Conservation (phyloP, 192 early-diverging fungal genomes). For the Pilaira anomala region DNA sequence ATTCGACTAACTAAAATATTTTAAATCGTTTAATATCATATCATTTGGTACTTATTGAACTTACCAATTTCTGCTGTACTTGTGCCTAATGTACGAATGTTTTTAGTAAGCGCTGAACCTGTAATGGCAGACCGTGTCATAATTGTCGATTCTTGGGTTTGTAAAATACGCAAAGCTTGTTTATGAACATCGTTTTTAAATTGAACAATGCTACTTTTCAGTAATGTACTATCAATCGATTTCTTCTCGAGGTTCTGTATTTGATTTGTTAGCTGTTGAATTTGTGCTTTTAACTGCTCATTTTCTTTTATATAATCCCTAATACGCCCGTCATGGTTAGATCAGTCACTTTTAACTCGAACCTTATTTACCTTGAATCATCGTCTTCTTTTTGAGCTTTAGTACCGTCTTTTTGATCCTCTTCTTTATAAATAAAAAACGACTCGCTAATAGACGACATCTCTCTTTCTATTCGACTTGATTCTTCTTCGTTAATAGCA, state of each 20-base stretch:
- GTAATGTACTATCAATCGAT: constrained; percentile 56
- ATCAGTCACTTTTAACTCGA: background rate
- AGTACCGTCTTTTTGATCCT: background rate
- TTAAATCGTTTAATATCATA: background rate
- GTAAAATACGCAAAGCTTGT: constrained; percentile 50
- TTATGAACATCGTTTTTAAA: constrained; percentile 63
- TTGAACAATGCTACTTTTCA: constrained; percentile 62
- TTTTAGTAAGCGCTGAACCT: background rate
- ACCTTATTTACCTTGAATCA: background rate
- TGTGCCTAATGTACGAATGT: background rate
- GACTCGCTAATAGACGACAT: constrained; percentile 51
- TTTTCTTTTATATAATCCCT: constrained; percentile 5
- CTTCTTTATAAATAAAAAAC: constrained; percentile 44
- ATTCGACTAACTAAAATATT: constrained; percentile 33
- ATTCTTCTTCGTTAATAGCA: constrained; percentile 16
- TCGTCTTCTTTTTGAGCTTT: background rate
- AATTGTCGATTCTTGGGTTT: constrained; percentile 39
- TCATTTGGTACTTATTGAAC: background rate
- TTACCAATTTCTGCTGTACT: constrained; percentile 4
- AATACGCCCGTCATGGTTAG: background rate
- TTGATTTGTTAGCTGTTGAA: constrained; percentile 58
- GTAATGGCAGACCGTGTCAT: constrained; percentile 19
- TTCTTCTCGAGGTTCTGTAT: constrained; percentile 59
- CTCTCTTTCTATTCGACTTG: constrained; percentile 7
- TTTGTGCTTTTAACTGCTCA: constrained; percentile 12